Base-by-base conservation (phyloP, 768 basidiomycete species). In the Phylloporus rhodoxanthus region DNA sequence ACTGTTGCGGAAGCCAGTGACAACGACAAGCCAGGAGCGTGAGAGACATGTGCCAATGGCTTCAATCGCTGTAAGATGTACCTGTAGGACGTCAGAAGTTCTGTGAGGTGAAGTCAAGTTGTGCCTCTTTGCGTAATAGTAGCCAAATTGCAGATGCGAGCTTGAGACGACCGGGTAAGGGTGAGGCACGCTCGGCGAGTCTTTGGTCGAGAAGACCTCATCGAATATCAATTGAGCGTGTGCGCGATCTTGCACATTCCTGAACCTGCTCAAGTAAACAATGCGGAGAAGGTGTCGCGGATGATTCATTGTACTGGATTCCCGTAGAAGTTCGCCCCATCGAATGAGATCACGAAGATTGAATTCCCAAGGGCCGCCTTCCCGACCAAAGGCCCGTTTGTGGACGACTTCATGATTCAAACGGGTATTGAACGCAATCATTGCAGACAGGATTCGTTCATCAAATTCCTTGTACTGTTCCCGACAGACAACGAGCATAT, bases 361-460 rank as follows among this genome's bases (percentile, higher is more conserved):
- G 74, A 98, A 96, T 63, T 99, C 95, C 95, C 95, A 99, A 5
- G 95, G 96, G 48, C 80, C 76, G 8, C 94, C 94, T 47, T 86
- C 80, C 32, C 80, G 75, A 2, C 79, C 93, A 64, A 96, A 91
- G 2, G 75, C 55, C 17, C 80, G 78, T 45, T 78, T 77, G 19
- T 79, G 57, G 55, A 79, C 80, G 8, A 87, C 81, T 58, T 84
- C 81, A 8, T 81, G 74, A 44, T 84, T 82, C 40, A 98, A 72
- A 10, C 72, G 72, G 48, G 75, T 71, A 63, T 92, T 97, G 73
- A 87, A 96, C 1, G 74, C 58, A 45, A 98, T 90, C 90, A 98
- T 95, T 40, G 69, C 68, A 32, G 75, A 73, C 21, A 96, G 68
- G 14, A 78, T 60, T 2, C 73, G 68, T 39, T 73, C 63, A 13